Evolutionary conservation across 75 land plant species (phyloP), one percentile per base, ranked within the genome.

Genomic region (Picea sitchensis): DNA sequence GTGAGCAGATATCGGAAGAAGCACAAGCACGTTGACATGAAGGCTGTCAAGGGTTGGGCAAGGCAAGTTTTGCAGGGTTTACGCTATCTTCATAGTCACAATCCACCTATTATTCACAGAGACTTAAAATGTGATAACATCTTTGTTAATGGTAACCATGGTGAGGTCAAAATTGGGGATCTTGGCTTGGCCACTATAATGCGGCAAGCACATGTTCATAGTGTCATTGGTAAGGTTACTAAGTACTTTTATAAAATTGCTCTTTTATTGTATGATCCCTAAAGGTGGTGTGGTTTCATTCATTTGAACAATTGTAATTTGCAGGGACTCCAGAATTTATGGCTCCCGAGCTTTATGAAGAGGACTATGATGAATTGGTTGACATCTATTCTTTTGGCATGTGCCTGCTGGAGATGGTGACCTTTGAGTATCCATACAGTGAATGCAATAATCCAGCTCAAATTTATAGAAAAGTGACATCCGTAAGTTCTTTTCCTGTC

Each of bases 341-440:
- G 95, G 95, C 95, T 77, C 95, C 95, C 20, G 95, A 92, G 80
- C 87, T 92, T 13, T 92, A 92, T 83, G 95, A 89, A 71, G 95
- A 92, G 67, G 85, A 90, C 14, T 92, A 92, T 59, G 89, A 86
- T 79, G 95, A 91, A 73, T 80, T 93, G 64, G 91, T 89, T 20
- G 95, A 93, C 78, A 86, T 93, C 58, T 93, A 93, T 78, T 87
- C 93, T 6, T 93, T 93, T 87, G 95, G 95, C 5, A 87, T 93
- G 93, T 93, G 93, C 79, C 81, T 93, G 72, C 67, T 93, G 58
- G 95, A 92, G 89, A 88, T 92, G 93, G 91, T 92, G 23, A 91
- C 93, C 26, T 88, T 77, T 75, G 95, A 93, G 61, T 93, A 93
- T 79, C 95, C 95, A 38, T 93, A 89, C 64, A 84, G 81, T 65